Evolutionary conservation across 2,329 filamentous ascomycete species (phyloP), one percentile per base, ranked within the genome.

Genomic region (Diaporthe australafricana): DNA sequence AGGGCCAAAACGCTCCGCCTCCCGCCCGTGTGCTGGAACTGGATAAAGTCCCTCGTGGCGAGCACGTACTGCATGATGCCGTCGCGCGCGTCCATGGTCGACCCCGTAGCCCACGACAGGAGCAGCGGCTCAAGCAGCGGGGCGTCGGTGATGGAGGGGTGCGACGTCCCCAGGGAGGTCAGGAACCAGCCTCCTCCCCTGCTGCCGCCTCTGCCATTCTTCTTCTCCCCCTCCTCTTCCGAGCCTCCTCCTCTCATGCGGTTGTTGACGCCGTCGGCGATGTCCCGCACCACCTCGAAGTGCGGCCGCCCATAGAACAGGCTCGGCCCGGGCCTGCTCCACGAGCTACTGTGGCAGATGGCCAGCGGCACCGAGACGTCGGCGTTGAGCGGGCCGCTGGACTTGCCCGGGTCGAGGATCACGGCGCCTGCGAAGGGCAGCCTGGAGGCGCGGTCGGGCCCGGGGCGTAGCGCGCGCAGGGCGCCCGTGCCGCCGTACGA

Each of bases 401-500:
- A 81, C 79, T 93, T 93, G 67, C 91, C 91, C 0, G 91, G 91
- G 78, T 93, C 91, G 38, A 93, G 84, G 63, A 89, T 85, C 72
- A 93, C 87, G 25, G 85, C 90, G 3, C 87, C 90, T 1, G 85
- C 83, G 73, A 91, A 86, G 0, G 85, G 86, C 22, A 84, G 80
- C 70, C 60, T 65, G 20, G 67, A 27, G 9, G 77, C 75, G 72
- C 83, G 70, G 57, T 74, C 83, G 5, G 85, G 83, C 9, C 83
- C 86, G 45, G 81, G 83, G 66, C 87, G 87, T n/a, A 92, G 82
- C 3, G 88, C 86, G 72, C 90, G 89, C 25, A 92, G 82, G 0
- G 89, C 90, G 3, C 88, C 86, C 0, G 91, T 92, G 2, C 90
- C 91, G 62, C 91, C 91, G 80, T 90, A 92, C 0, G 89, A 91